These are phyloP conservation scores for Taxillus chinensis DNA, from an alignment of 164 flowering plant genomes.

Conservation along the genomic window DNA sequence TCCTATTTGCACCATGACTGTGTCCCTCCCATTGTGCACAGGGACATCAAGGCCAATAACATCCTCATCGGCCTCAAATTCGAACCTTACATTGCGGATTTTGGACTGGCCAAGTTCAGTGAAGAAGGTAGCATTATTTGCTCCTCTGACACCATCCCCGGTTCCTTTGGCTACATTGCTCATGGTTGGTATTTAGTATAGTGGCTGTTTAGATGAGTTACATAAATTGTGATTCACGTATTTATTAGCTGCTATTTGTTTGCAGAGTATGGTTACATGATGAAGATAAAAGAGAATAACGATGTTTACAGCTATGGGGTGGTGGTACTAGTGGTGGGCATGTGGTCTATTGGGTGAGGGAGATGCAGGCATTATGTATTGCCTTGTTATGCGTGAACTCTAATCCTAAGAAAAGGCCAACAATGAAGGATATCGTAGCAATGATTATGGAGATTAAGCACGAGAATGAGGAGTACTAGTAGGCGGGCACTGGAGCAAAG, in stretches of 20 bases:
- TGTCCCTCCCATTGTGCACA: conserved; percentile 69
- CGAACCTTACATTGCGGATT: conserved; percentile 83
- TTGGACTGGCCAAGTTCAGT: conserved; percentile 82
- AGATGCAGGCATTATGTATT: conserved; percentile 35
- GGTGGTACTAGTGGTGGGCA: conserved; percentile 44
- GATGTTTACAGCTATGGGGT: conserved; percentile 66
- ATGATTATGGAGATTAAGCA: conserved; percentile 32
- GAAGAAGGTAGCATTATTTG: conserved; percentile 48
- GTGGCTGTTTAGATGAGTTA: too few relatives aligned
- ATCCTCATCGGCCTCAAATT: conserved; percentile 72
- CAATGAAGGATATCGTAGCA: conserved; percentile 52
- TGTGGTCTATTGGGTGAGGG: conserved; percentile 43
- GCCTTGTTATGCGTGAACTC: conserved; percentile 48
- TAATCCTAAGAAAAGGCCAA: conserved; percentile 47
- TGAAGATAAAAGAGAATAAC: conserved; percentile 60
- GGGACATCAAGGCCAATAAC: conserved; percentile 83
- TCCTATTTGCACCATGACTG: conserved; percentile 87
- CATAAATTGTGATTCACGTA: too few relatives aligned
- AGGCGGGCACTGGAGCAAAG: conserved; percentile 21
- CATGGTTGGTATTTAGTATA: conserved; percentile 39
- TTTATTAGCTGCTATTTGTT: not conserved
- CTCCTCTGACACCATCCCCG: conserved; percentile 69
- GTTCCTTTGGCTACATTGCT: conserved; percentile 83
- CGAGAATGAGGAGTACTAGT: conserved; percentile 22
- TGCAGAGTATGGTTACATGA: conserved; percentile 58